phyloP scores from a whole-genome alignment of 352 stramenopile genomes.

The Phytopythium sindhum region DNA sequence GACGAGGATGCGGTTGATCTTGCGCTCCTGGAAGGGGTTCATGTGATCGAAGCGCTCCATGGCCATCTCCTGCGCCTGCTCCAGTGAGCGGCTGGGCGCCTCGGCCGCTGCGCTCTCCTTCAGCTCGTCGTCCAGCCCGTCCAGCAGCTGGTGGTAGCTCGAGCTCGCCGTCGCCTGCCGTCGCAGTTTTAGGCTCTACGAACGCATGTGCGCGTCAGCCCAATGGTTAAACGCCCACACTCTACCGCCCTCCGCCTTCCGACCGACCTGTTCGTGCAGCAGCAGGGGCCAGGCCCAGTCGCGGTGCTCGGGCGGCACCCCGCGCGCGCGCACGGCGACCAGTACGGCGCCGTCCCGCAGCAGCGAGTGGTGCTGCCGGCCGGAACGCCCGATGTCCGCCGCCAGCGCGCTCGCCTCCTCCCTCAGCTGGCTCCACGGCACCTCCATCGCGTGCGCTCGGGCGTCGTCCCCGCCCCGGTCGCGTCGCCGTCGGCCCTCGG shows the following conservation, averaged over 20 bases:
- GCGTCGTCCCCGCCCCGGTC: background rate
- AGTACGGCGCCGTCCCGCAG: slow-evolving; percentile 38
- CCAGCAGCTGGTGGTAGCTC: slow-evolving; percentile 55
- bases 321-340: slow-evolving; percentile 47
- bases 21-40: slow-evolving; percentile 80
- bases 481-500: background rate
- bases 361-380: slow-evolving; percentile 70
- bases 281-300: slow-evolving; percentile 80
- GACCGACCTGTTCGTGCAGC: slow-evolving; percentile 42
- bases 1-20: slow-evolving; percentile 75
- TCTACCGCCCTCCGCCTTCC: too few relatives aligned
- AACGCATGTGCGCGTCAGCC: background rate
- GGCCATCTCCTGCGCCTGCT: slow-evolving; percentile 71
- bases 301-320: slow-evolving; percentile 62
- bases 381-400: slow-evolving; percentile 51
- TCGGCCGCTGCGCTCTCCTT: slow-evolving; percentile 25
- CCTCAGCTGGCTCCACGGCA: slow-evolving; percentile 59
- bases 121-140: slow-evolving; percentile 24
- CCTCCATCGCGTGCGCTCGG: slow-evolving; percentile 23
- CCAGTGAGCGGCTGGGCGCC: slow-evolving; percentile 34
- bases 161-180: slow-evolving; percentile 38
- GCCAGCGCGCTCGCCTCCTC: slow-evolving; percentile 52
- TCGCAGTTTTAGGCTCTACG: slow-evolving; percentile 55
- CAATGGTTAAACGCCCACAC: too few relatives aligned
- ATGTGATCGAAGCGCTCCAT: slow-evolving; percentile 79